Conservation (phyloP, 345 rosid species). For the Citrus australasica region DNA sequence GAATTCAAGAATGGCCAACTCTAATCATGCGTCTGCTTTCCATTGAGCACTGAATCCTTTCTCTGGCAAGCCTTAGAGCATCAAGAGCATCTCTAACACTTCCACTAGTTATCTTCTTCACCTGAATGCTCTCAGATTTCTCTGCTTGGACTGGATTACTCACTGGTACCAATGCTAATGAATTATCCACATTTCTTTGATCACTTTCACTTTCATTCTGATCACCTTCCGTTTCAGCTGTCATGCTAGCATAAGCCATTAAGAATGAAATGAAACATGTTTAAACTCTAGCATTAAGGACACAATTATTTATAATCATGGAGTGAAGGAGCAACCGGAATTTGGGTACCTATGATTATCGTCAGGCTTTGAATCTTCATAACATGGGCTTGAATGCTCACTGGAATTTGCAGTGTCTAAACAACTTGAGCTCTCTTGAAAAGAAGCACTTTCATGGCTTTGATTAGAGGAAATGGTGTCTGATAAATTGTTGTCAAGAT, state of each 20-base stretch:
- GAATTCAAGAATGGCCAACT: constrained; percentile 28
- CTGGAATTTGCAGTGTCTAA: constrained; percentile 7
- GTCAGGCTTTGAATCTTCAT: constrained; percentile 21
- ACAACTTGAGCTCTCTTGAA: constrained; percentile 20
- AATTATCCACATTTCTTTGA: constrained; percentile 25
- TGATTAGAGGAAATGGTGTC: constrained; percentile 20
- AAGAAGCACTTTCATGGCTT: constrained; percentile 12
- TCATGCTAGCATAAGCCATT: not conserved
- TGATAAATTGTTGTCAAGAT: constrained; percentile 12
- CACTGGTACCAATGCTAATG: constrained; percentile 44
- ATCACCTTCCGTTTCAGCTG: constrained; percentile 10
- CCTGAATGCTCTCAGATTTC: constrained; percentile 14
- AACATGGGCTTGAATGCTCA: constrained; percentile 4
- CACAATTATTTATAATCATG: not conserved
- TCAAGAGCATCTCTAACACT: constrained; percentile 51
- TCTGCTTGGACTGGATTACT: not conserved
- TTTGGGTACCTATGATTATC: constrained; percentile 22
- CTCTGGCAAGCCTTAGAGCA: constrained; percentile 38
- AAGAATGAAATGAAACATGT: not conserved
- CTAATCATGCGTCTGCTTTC: constrained; percentile 39
- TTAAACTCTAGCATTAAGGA: not conserved
- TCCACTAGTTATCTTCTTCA: constrained; percentile 17
- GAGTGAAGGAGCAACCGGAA: not conserved
- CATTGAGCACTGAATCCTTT: constrained; percentile 33
- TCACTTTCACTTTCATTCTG: constrained; percentile 15